Percentiles rank a stretch among this genome's conserved stretches.
phyloP scores from a whole-genome alignment of 2,329 filamentous ascomycete genomes.

The Ophiostoma quercus region DNA sequence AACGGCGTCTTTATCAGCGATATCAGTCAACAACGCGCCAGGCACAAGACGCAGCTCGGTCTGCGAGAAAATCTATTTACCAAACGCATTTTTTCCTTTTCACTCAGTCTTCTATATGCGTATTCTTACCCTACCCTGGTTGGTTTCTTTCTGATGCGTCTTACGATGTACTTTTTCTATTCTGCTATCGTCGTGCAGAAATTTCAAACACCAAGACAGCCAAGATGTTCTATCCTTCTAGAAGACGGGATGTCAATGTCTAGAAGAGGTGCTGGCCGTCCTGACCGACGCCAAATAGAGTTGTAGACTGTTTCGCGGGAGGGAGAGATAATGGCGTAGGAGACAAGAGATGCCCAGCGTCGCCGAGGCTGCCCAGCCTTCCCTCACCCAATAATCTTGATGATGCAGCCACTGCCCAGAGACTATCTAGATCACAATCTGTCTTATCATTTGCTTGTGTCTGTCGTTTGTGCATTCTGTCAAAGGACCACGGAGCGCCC shows the following conservation, averaged over 20 bases:
- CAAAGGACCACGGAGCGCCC: neutral
- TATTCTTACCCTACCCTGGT: neutral
- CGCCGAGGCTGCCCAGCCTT: conserved; percentile 14
- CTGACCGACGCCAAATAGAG: neutral
- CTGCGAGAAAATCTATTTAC: neutral
- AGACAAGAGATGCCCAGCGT: neutral
- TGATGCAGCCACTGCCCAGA: neutral
- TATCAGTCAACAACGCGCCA: neutral
- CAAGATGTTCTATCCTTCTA: conserved; percentile 10
- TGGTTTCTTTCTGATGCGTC: neutral
- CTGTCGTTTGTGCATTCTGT: neutral
- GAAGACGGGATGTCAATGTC: neutral
- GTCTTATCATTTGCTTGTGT: neutral
- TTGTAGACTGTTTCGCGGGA: neutral
- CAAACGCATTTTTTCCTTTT: neutral
- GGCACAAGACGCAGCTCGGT: neutral
- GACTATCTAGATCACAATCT: neutral
- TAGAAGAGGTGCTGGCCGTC: neutral
- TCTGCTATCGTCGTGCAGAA: neutral
- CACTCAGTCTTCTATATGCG: neutral
- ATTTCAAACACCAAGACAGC: neutral
- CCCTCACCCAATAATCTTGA: neutral
- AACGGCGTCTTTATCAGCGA: neutral
- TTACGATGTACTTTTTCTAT: neutral
- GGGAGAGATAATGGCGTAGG: neutral